Base-by-base conservation (phyloP, 208 protist species). In the Herpetomonas samuelpessoai region DNA sequence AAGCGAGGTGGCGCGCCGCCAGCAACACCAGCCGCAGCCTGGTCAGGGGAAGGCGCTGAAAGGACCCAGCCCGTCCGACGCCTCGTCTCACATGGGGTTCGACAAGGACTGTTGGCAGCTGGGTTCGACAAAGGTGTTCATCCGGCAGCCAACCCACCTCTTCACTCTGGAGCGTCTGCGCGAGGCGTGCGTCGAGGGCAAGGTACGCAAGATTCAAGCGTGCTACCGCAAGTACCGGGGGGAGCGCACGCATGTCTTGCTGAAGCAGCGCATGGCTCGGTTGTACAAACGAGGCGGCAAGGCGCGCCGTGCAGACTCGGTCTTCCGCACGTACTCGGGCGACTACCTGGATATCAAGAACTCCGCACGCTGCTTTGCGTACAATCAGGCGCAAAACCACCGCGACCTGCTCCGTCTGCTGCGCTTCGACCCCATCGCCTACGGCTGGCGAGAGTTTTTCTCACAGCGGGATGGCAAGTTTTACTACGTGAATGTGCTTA, bases 51-150 rank as follows among this genome's bases (percentile, higher is more conserved):
- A 41, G 6, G 9, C 9, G 9, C n/a, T n/a, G n/a, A n/a, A n/a
- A n/a, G 35, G 35, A 6, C 6, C 6, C 35, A 14, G 9, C 9
- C 6, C 9, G 35, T 18, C 9, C 35, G 6, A 10, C n/a, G 28
- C 28, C 10, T 4, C 12, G 51, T 9, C 19, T 10, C 51, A 25
- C 55, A 18, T 2, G 7, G 54, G 29, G 14, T 56, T 71, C 22
- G 66, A 68, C 39, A 39, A 46, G n/a, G 72, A 57, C 22, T 85
- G 62, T 65, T 95, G 60, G 71, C 71, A 78, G 74, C 62, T 98
- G 12, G 96, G 97, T 22, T 69, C 81, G 38, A 96, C 86, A 16
- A 99, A 99, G 60, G 68, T 99, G 9, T 99, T 99, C 62, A 88
- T 99, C 30, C 81, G 96, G 27, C 81, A 88, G 27, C 96, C 97